phyloP scores from a whole-genome alignment of 345 rosid species.

The Passiflora organensis region DNA sequence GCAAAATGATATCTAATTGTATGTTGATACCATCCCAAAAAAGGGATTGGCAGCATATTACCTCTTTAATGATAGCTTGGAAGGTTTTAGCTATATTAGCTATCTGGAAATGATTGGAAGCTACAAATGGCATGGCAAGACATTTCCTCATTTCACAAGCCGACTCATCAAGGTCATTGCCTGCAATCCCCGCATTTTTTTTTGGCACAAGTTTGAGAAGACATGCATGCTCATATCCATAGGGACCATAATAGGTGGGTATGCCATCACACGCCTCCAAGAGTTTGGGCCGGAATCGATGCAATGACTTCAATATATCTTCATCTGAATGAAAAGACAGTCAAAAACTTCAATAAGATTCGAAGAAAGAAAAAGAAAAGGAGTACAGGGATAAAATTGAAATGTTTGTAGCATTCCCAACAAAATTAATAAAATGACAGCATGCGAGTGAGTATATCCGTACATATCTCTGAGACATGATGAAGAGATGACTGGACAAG shows the following conservation, averaged over 20 bases:
- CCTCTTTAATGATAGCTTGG: constrained; percentile 59
- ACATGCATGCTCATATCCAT: constrained; percentile 66
- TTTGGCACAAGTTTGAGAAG: constrained; percentile 38
- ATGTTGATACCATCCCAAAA: constrained; percentile 8
- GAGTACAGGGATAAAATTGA: neutral
- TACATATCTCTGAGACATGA: constrained; percentile 75
- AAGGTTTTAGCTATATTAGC: constrained; percentile 41
- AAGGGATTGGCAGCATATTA: constrained; percentile 21
- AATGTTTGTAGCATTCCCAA: neutral
- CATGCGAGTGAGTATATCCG: constrained; percentile 16
- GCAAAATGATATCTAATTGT: constrained; percentile 12
- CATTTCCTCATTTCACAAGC: constrained; percentile 47
- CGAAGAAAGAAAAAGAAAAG: constrained; percentile 4
- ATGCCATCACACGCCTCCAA: constrained; percentile 40
- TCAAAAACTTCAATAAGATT: neutral
- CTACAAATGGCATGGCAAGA: constrained; percentile 64
- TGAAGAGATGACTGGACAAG: constrained; percentile 64
- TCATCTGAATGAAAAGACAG: constrained; percentile 54
- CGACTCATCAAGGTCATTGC: constrained; percentile 35
- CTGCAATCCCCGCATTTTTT: constrained; percentile 31
- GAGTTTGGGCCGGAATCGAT: constrained; percentile 72
- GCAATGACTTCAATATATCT: constrained; percentile 58
- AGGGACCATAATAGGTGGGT: constrained; percentile 54
- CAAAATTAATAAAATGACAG: constrained; percentile 7
- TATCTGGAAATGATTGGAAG: constrained; percentile 46